phyloP scores from a whole-genome alignment of 768 basidiomycete genomes.

The Dictyophora rubrovolvata region DNA sequence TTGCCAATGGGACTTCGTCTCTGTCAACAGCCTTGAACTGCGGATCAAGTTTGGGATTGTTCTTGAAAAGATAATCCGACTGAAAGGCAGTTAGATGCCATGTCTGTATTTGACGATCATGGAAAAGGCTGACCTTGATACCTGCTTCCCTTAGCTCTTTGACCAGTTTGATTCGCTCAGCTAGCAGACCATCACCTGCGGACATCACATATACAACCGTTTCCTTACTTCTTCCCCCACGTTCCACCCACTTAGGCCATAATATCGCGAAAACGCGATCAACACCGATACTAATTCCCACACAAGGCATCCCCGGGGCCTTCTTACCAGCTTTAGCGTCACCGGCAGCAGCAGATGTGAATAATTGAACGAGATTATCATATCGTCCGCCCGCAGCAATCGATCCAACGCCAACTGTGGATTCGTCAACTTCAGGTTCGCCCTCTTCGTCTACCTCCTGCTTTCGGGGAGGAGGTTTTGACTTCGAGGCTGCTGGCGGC shows the following conservation, averaged over 20 bases:
- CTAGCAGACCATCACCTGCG: slow-evolving; percentile 79
- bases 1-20: slow-evolving; percentile 87
- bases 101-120: slow-evolving; percentile 2
- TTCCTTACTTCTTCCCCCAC: slow-evolving; percentile 74
- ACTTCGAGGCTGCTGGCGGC: slow-evolving; percentile 19
- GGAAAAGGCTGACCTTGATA: slow-evolving; percentile 51
- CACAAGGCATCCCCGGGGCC: slow-evolving; percentile 63
- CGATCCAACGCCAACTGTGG: slow-evolving; percentile 91
- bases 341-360: slow-evolving; percentile 71
- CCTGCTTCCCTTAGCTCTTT: slow-evolving; percentile 76
- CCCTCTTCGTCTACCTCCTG: slow-evolving; percentile 21
- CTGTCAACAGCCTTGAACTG: slow-evolving; percentile 88
- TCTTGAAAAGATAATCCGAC: slow-evolving; percentile 90
- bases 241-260: slow-evolving; percentile 78
- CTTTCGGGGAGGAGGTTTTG: slow-evolving; percentile 27
- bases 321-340: slow-evolving; percentile 50
- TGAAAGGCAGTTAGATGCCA: slow-evolving; percentile 24
- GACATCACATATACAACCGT: slow-evolving; percentile 93
- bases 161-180: slow-evolving; percentile 74
- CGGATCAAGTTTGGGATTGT: slow-evolving; percentile 75
- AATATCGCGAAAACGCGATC: slow-evolving; percentile 89
- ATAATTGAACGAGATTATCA: slow-evolving; percentile 89
- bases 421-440: slow-evolving; percentile 86
- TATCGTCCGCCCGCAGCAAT: slow-evolving; percentile 98
- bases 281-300: slow-evolving; percentile 87